Percentiles rank a stretch among this genome's conserved stretches.
Conservation (phyloP, 1,284 basidiomycete genomes). For the Pterulicium gracile region DNA sequence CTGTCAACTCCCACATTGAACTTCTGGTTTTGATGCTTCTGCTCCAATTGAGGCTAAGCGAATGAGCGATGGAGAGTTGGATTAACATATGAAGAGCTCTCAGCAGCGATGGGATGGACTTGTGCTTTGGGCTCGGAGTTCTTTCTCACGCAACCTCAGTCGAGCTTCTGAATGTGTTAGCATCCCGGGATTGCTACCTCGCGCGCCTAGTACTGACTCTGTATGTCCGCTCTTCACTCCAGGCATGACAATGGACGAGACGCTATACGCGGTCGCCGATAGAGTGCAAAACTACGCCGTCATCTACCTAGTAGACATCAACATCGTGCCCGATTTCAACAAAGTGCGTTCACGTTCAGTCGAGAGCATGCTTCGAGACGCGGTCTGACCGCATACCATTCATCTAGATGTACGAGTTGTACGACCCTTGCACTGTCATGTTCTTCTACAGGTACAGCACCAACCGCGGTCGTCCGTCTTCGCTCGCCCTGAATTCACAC, state of each 20-base stretch:
- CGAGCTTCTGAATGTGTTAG: too few species aligned
- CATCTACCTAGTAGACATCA: constrained; percentile 93
- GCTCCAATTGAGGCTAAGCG: neutral
- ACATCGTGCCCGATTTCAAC: constrained; percentile 97
- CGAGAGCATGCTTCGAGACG: neutral
- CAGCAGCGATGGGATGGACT: too few species aligned
- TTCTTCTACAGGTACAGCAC: constrained; percentile 83
- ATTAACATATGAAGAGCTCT: neutral
- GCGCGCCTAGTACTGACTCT: neutral
- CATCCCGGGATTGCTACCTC: too few species aligned
- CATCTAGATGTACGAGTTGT: constrained; percentile 83
- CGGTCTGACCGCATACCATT: constrained; percentile 1
- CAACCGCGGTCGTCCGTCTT: constrained; percentile 3
- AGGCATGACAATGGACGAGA: constrained; percentile 96
- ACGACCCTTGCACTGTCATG: constrained; percentile 95
- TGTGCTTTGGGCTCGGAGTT: too few species aligned
- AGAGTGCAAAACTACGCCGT: constrained; percentile 99
- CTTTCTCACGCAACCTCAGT: too few species aligned
- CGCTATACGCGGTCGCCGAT: constrained; percentile 84
- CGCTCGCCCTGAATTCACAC: constrained; percentile 4
- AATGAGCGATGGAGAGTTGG: neutral
- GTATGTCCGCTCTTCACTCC: neutral
- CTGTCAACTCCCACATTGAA: neutral
- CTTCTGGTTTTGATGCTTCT: constrained; percentile 2
- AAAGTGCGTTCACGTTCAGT: constrained; percentile 53